Evolutionary conservation across 1,284 basidiomycete genomes (phyloP), one percentile per base, ranked within the genome.

Genomic region (Agroathelia rolfsii): DNA sequence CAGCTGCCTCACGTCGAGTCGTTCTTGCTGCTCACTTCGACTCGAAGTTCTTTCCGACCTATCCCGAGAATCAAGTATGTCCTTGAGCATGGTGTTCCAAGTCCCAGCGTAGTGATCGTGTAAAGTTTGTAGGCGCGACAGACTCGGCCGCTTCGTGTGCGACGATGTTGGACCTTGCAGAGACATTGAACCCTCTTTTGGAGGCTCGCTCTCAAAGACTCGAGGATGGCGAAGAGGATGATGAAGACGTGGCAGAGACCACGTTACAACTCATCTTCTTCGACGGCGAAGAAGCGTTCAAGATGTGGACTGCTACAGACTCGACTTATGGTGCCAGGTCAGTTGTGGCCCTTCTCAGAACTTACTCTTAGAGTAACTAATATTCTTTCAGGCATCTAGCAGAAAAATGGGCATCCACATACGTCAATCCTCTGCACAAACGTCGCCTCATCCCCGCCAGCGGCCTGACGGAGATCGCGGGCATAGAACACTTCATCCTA

Each of bases 251-350:
- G 15, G 71, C 69, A 0, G 78, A 82, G 40, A 87, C 82, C 6
- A 94, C 94, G 1, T 56, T 99, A 10, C 92, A 97, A 53, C 64
- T 98, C n/a, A 65, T 98, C 13, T 95, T 98, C 51, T 93, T 99
- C 41, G 96, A 99, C 48, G 95, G 95, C 3, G 95, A 99, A 55
- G 95, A 99, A 56, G 95, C 95, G 0, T 97, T 93, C 56, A 66
- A 76, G 21, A 64, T 73, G 23, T 99, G 95, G 95, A 89, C 90
- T 1, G 69, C 69, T 21, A 76, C 69, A 1, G 95, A 99, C 56
- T 93, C 87, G 1, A 79, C 93, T 29, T 99, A 99, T 52, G 95
- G 95, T 14, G 81, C 92, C 24, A 76, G 83, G 86, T 88, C 47
- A 36, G 59, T 52, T 5, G 21, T 23, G 18, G 16, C 16, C 12